Conservation (phyloP, 495 filamentous ascomycete species). For the Neurospora sp. region DNA sequence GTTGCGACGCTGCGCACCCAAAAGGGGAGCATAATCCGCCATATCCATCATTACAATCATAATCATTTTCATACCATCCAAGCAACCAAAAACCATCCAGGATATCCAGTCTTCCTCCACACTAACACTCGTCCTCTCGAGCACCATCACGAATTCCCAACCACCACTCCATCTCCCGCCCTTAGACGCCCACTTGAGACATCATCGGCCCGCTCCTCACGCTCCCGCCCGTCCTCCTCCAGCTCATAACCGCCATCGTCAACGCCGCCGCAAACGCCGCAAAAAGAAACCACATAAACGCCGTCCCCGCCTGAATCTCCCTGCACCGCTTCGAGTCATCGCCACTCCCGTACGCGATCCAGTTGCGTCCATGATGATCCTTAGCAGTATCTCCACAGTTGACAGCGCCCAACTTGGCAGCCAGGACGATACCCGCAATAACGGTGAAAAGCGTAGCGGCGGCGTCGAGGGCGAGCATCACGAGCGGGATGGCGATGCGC, state of each 20-base stretch:
- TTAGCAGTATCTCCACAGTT: conserved; percentile 27
- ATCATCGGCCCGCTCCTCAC: conserved; percentile 31
- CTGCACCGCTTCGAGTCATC: conserved; percentile 36
- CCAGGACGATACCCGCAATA: conserved; percentile 35
- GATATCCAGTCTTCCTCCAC: neutral
- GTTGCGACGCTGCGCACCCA: neutral
- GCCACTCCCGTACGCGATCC: conserved; percentile 38
- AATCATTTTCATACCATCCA: neutral
- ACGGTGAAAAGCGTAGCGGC: conserved; percentile 33
- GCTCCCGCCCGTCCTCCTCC: conserved; percentile 33
- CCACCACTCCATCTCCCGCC: neutral
- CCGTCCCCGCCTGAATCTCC: conserved; percentile 38
- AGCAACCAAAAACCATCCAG: neutral
- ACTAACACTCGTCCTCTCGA: neutral
- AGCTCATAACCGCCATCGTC: conserved; percentile 22
- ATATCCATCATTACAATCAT: neutral
- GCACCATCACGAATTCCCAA: neutral
- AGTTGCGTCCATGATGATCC: conserved; percentile 13
- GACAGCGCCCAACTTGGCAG: conserved; percentile 33
- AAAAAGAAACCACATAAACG: conserved; percentile 42
- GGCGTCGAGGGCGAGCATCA: conserved; percentile 29
- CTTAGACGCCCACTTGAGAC: conserved; percentile 38
- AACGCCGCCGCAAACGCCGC: conserved; percentile 24
- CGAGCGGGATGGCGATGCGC: conserved; percentile 24
- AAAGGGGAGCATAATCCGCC: too few species aligned